Conservation (phyloP, 2,329 filamentous ascomycete genomes). For the Apiospora aurea region DNA sequence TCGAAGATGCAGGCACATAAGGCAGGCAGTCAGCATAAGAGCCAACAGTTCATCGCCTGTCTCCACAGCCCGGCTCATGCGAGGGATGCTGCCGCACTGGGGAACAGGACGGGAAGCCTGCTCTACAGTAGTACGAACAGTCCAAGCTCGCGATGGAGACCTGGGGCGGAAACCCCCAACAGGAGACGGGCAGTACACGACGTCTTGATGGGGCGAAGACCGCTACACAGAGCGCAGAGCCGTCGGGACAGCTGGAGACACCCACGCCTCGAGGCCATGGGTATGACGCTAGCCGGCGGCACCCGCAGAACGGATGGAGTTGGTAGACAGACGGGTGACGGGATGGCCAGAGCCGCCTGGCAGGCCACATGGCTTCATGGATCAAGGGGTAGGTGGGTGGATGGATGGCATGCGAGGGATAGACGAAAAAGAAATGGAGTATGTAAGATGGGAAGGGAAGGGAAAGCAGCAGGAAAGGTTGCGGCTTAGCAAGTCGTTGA, state of each 20-base stretch:
- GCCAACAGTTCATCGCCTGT: conserved; percentile 7
- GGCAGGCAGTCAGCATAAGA: conserved; percentile 14
- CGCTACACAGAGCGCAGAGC: not conserved
- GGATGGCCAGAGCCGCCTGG: conserved; percentile 13
- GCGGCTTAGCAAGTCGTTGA: not conserved
- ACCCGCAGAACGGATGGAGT: not conserved
- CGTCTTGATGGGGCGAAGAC: not conserved
- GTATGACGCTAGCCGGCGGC: not conserved
- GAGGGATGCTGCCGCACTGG: conserved; percentile 13
- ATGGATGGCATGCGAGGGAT: not conserved
- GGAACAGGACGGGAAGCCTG: conserved; percentile 8
- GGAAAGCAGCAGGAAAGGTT: not conserved
- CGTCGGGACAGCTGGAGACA: not conserved
- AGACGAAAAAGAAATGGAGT: not conserved
- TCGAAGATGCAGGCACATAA: not conserved
- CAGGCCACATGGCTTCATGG: conserved; percentile 15
- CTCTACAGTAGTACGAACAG: not conserved
- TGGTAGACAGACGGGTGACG: not conserved
- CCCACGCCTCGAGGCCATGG: not conserved
- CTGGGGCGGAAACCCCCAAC: conserved; percentile 1
- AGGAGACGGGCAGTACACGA: not conserved
- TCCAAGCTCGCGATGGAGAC: not conserved
- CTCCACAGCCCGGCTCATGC: not conserved
- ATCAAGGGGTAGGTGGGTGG: not conserved
- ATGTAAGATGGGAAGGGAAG: not conserved